These are phyloP conservation scores for Zopfia rhizophila DNA, from an alignment of 2,329 filamentous ascomycete genomes.

Conservation along the genomic window DNA sequence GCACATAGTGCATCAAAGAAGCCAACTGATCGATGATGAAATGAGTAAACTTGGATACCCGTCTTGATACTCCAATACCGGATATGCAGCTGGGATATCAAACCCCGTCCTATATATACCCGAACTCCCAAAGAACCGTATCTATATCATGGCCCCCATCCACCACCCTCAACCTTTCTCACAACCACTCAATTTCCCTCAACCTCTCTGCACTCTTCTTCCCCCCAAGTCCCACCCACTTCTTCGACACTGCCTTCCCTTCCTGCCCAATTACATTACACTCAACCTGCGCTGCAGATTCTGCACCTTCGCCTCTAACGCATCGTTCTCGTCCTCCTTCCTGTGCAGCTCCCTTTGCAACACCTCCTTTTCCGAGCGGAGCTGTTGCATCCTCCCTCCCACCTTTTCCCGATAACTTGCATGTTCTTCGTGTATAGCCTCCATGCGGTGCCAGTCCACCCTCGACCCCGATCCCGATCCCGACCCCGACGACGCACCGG, in stretches of 20 bases:
- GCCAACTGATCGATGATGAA: too few relatives aligned
- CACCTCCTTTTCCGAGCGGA: slow-evolving; percentile 54
- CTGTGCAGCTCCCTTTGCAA: slow-evolving; percentile 51
- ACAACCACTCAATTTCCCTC: slow-evolving; percentile 19
- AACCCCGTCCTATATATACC: slow-evolving; percentile 9
- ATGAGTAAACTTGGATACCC: too few relatives aligned
- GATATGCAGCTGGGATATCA: slow-evolving; percentile 15
- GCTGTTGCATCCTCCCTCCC: slow-evolving; percentile 48
- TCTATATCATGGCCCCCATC: background rate
- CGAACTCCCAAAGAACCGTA: slow-evolving; percentile 8
- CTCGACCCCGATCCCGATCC: slow-evolving; percentile 8
- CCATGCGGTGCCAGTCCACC: slow-evolving; percentile 47
- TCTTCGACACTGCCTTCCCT: slow-evolving; percentile 5
- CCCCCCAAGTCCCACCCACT: slow-evolving; percentile 19
- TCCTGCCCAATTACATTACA: slow-evolving; percentile 13
- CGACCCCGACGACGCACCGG: slow-evolving; percentile 17
- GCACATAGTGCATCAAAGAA: too few relatives aligned
- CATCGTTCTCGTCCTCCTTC: slow-evolving; percentile 53
- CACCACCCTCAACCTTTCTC: background rate
- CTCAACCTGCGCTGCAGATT: slow-evolving; percentile 40
- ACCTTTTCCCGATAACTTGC: slow-evolving; percentile 50
- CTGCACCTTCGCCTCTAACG: slow-evolving; percentile 49
- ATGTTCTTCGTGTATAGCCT: slow-evolving; percentile 54
- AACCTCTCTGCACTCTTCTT: slow-evolving; percentile 18
- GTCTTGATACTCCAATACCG: too few relatives aligned